Percentiles rank a stretch among this genome's conserved stretches.
These are phyloP conservation scores for Penicillium sp. DNA, from an alignment of 2,329 filamentous ascomycete species.

Conservation along the genomic window DNA sequence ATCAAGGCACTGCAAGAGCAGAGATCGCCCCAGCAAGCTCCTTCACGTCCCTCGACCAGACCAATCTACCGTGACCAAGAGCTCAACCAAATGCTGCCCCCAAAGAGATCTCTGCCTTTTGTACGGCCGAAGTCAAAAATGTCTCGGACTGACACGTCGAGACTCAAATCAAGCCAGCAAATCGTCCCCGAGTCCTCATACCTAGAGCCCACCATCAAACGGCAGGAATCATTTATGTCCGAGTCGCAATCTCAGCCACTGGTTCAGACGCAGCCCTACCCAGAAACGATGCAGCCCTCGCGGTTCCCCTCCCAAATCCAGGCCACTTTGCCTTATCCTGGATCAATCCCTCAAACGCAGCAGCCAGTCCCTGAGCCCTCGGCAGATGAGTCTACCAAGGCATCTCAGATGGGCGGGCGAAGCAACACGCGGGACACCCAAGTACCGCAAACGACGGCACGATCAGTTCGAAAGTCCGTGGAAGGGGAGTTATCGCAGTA, in stretches of 20 bases:
- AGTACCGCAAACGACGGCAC: neutral
- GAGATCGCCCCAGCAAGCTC: neutral
- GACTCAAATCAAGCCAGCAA: neutral
- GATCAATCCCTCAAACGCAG: neutral
- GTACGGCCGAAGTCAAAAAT: constrained; percentile 30
- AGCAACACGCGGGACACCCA: neutral
- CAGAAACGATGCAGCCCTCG: neutral
- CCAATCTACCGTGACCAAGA: constrained; percentile 30
- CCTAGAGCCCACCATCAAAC: neutral
- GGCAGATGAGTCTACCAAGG: neutral
- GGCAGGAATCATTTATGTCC: constrained; percentile 4
- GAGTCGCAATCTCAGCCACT: constrained; percentile 12
- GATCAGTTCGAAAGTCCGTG: neutral
- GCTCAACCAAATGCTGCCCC: constrained; percentile 44
- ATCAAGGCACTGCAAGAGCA: neutral
- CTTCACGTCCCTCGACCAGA: constrained; percentile 29
- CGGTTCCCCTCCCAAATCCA: neutral
- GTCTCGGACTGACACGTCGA: constrained; percentile 6
- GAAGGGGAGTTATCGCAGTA: constrained; percentile 36
- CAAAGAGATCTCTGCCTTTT: constrained; percentile 47
- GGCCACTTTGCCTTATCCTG: constrained; percentile 1
- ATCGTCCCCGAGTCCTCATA: constrained; percentile 3
- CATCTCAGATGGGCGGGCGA: neutral
- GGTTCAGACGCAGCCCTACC: constrained; percentile 9
- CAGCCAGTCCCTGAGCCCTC: neutral